Evolutionary conservation across 1,139 yeast species (phyloP).

Genomic region (Nakaseomyces glabratus): DNA sequence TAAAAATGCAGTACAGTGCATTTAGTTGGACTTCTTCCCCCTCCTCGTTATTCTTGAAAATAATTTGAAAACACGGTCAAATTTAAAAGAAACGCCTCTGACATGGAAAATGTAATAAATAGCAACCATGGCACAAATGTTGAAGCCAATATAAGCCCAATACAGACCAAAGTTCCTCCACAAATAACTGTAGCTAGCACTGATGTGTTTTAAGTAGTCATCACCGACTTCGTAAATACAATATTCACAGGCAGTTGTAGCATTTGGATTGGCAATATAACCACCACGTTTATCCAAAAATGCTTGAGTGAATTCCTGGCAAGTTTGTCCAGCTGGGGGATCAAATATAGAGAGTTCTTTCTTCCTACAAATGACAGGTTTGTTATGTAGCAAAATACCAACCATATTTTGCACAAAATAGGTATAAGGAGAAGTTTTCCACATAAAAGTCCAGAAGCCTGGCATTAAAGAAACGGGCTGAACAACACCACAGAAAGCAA

Average conservation of each 20-base stretch:
- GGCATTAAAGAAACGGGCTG: constrained; percentile 52
- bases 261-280: constrained; percentile 44
- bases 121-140: constrained; percentile 39
- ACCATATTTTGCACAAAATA: constrained; percentile 56
- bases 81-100: constrained; percentile 11
- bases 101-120: constrained; percentile 36
- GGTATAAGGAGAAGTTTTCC: constrained; percentile 61
- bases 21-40: too few relatives aligned
- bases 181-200: constrained; percentile 39
- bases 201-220: constrained; percentile 40
- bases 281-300: constrained; percentile 36
- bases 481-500: constrained; percentile 55
- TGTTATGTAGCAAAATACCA: constrained; percentile 43
- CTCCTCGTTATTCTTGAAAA: constrained; percentile 9
- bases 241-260: constrained; percentile 47
- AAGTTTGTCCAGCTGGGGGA: constrained; percentile 54
- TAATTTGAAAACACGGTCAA: constrained; percentile 7
- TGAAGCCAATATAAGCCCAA: constrained; percentile 49
- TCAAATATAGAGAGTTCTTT: constrained; percentile 44
- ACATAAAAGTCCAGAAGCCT: constrained; percentile 71
- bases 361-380: constrained; percentile 44
- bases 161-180: constrained; percentile 64
- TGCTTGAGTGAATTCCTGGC: constrained; percentile 42
- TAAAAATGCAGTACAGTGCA: too few relatives aligned
- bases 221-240: constrained; percentile 49